Base-by-base conservation (phyloP, 2,329 filamentous ascomycete genomes). In the Aspergillus vadensis region DNA sequence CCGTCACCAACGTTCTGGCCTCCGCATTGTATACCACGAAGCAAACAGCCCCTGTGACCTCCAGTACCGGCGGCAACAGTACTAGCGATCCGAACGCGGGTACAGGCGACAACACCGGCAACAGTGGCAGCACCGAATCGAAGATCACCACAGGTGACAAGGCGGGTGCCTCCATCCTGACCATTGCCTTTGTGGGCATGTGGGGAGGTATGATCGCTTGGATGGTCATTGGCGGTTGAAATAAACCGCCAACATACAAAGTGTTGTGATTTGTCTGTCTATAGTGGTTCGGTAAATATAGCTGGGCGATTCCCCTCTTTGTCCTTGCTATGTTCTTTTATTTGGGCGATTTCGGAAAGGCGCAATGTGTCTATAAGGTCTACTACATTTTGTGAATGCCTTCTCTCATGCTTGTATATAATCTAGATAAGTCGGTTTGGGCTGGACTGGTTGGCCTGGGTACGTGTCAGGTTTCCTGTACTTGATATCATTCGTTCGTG, bases 1-100 rank as follows among this genome's bases (percentile, higher is more conserved):
- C 84, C 67, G 87, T 86, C 0, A 78, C 90, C 25, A 82, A 85
- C 27, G 83, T 87, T 5, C 77, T 91, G 65, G 85, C 86, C 74
- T 87, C 86, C 60, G 84, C 82, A 47, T 77, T 89, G 12, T 75
- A 86, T 44, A 73, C 77, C 44, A 70, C 73, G 15, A 76, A 75
- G 1, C 83, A 86, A 0, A 77, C 83, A 0, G 78, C 79, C 1
- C 71, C 72, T 2, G 66, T 74, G 25, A 74, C 71, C 1, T 63
- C 65, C 12, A 70, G 76, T 3, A 84, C 81, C 1, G 88, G 88
- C 32, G 88, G 88, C 55, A 89, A 71, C 6, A 79, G 77, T 51
- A 64, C 63, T 14, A 74, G 76, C 39, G 61, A 79, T 56, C 72
- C 74, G 1, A 64, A 70, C 41, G 77, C 76, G n/a, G 77, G 77